Evolutionary conservation across 768 basidiomycete genomes (phyloP).

Genomic region (Daedalea quercina): DNA sequence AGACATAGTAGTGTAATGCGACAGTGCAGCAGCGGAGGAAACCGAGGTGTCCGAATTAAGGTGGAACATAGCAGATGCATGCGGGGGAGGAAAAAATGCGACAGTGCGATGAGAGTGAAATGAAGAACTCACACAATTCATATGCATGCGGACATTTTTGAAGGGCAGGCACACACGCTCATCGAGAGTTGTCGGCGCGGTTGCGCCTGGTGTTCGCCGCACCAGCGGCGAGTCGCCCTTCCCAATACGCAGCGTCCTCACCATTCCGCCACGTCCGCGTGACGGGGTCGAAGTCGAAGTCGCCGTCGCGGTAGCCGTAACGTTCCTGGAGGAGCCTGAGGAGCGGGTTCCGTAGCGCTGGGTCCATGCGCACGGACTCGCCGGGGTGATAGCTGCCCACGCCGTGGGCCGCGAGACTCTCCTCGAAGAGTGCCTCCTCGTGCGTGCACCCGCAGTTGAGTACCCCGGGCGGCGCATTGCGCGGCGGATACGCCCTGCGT

Average conservation of each 20-base stretch:
- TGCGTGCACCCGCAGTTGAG: constrained; percentile 85
- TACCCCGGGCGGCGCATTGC: constrained; percentile 70
- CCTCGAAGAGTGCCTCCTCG: constrained; percentile 84
- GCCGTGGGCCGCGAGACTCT: constrained; percentile 69
- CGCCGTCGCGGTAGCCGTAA: constrained; percentile 78
- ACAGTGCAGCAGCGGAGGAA: neutral
- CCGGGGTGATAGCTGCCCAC: constrained; percentile 83
- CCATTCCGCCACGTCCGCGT: constrained; percentile 64
- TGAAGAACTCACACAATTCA: constrained; percentile 2
- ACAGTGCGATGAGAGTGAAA: neutral
- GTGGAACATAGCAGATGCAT: neutral
- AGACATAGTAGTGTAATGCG: neutral
- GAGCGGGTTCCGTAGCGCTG: constrained; percentile 75
- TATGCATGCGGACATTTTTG: constrained; percentile 4
- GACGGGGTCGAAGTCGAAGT: constrained; percentile 67
- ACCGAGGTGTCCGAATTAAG: neutral
- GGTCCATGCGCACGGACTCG: constrained; percentile 85
- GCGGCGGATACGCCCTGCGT: constrained; percentile 68
- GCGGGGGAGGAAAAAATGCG: neutral
- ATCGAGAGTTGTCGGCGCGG: constrained; percentile 12
- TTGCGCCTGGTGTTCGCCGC: constrained; percentile 4
- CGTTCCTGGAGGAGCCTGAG: constrained; percentile 63
- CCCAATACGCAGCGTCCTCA: constrained; percentile 61
- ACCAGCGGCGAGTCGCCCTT: constrained; percentile 37
- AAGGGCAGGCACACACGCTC: neutral